Percentiles rank a stretch among this genome's conserved stretches.
Conservation (phyloP, 2,329 filamentous ascomycete genomes). For the Periconia digitata region DNA sequence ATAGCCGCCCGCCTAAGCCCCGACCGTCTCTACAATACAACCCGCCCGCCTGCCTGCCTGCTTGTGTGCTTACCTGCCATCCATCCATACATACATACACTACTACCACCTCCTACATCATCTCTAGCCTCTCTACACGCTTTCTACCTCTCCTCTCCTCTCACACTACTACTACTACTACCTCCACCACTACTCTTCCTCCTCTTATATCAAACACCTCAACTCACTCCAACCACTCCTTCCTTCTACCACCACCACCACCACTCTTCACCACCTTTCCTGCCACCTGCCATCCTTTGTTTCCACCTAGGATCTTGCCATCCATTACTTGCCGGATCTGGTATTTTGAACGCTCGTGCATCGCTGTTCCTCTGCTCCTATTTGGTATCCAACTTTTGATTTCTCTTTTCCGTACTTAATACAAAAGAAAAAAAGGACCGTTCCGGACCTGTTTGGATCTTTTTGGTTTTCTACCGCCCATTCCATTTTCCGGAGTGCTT, state of each 20-base stretch:
- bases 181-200: not conserved
- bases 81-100: conserved; percentile 18
- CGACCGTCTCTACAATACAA: not conserved
- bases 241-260: conserved; percentile 7
- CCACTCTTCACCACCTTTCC: not conserved
- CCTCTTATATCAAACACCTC: conserved; percentile 11
- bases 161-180: not conserved
- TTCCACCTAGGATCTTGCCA: not conserved
- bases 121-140: no score
- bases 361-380: conserved; percentile 20
- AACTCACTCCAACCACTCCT: conserved; percentile 10
- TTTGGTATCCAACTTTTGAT: no score
- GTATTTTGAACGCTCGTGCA: conserved; percentile 8
- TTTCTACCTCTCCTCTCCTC: not conserved
- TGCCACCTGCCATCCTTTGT: conserved; percentile 1
- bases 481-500: conserved; percentile 21
- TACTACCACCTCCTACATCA: conserved; percentile 1
- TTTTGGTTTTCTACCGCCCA: conserved; percentile 5
- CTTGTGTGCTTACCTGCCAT: conserved; percentile 15
- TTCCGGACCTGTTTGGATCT: conserved; percentile 19
- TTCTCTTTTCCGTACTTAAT: conserved; percentile 8
- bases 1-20: conserved; percentile 21
- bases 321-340: conserved; percentile 24
- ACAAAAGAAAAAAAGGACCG: not conserved
- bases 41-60: conserved; percentile 29